Evolutionary conservation across 192 early-diverging fungal genomes (phyloP).

Genomic region (Entrophospora sp.): DNA sequence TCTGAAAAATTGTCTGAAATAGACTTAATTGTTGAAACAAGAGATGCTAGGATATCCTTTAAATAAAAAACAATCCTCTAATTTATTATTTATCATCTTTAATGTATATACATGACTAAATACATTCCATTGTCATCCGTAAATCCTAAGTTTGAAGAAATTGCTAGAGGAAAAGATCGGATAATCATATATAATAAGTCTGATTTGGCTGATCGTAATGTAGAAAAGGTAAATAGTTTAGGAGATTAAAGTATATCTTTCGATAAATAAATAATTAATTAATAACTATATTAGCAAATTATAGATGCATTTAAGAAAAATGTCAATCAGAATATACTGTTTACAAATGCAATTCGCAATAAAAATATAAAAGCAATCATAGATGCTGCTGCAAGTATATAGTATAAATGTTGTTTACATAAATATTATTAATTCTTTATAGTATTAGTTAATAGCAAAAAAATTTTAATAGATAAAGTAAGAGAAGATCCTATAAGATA

Average conservation of each 20-base stretch:
- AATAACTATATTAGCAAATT: background rate
- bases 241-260: no score
- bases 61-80: no score
- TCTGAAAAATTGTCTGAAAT: constrained; percentile 58
- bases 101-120: constrained; percentile 13
- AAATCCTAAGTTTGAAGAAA: constrained; percentile 71
- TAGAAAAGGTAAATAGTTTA: constrained; percentile 31
- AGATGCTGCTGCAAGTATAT: constrained; percentile 48
- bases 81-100: no score
- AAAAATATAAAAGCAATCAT: constrained; percentile 61
- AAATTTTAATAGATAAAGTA: constrained; percentile 26
- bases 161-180: constrained; percentile 54
- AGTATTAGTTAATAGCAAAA: background rate
- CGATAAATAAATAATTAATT: no score
- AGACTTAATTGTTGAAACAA: constrained; percentile 86
- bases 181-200: constrained; percentile 90
- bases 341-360: constrained; percentile 54
- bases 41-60: constrained; percentile 72
- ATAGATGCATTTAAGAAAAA: constrained; percentile 32
- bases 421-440: background rate
- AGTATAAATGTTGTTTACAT: background rate
- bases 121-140: constrained; percentile 81
- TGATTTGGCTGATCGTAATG: constrained; percentile 70
- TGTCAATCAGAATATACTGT: constrained; percentile 47
- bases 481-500: constrained; percentile 16